Evolutionary conservation across 1,284 basidiomycete genomes (phyloP), one percentile per base, ranked within the genome.

Genomic region (Leccinum brunneo-olivaceum): DNA sequence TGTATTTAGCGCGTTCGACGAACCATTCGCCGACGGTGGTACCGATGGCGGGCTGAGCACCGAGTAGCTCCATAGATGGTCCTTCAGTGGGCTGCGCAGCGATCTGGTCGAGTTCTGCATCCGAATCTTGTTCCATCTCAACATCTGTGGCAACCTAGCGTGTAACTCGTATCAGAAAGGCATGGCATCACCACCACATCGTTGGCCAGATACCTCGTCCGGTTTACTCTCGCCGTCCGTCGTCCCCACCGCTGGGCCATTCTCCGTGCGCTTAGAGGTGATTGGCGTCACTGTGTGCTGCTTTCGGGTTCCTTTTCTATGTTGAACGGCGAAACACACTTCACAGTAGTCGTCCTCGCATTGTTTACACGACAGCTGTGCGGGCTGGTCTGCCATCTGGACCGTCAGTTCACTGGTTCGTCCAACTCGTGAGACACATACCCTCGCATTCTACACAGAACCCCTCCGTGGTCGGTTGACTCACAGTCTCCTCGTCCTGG

Each of bases 391-490:
- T 90, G 43, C 5, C 15, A 8, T 5, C 14, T n/a, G 15, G 38
- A 7, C 7, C 29, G 29, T 15, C 14, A 12, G 12, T 4, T 30
- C 29, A 15, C 10, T 19, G n/a, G 34, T 23, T 1, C n/a, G 41
- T 8, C 23, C 18, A 29, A 15, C 11, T 12, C 28, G 28, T n/a
- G 34, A 15, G 11, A 19, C 16, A 60, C 72, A 51, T 46, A 87
- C 86, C 86, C 77, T 89, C 86, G 58, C 86, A 90, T 60, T 90
- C 86, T 42, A 88, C 63, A 52, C 86, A 90, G 56, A 71, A 85
- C 0, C 85, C 86, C 44, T 85, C 79, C 6, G 69, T 65, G 6
- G 68, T 66, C 10, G 71, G 68, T 29, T 62, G 66, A 44, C 73
- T 70, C 2, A 50, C 58, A 4, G 66, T 64, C 55, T 83, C 82